These are phyloP conservation scores for Phaffia rhodozyma DNA, from an alignment of 1,284 basidiomycete genomes.

Conservation along the genomic window DNA sequence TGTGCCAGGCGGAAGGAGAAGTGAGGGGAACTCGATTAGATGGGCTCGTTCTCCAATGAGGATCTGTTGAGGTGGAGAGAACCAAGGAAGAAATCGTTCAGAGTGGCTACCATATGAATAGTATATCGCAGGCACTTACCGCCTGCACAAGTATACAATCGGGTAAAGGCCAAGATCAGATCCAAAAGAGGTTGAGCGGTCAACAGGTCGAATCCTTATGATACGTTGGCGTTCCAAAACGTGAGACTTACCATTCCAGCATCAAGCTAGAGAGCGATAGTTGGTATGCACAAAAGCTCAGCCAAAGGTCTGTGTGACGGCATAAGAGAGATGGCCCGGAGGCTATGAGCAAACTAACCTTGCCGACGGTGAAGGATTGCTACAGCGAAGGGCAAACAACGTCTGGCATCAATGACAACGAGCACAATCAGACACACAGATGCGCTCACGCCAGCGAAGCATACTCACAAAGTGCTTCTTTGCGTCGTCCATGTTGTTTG, in stretches of 20 bases:
- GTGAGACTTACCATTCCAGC: conserved; percentile 33
- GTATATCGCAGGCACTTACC: conserved; percentile 37
- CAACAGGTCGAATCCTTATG: background rate
- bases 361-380: conserved; percentile 54
- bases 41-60: conserved; percentile 82
- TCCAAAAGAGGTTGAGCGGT: conserved; percentile 20
- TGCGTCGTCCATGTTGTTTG: too few relatives aligned
- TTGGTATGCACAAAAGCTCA: background rate
- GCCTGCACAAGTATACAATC: conserved; percentile 58
- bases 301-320: background rate
- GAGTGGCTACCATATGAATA: background rate
- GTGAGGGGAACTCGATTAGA: conserved; percentile 87
- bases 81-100: background rate
- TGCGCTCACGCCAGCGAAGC: background rate
- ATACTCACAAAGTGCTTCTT: conserved; percentile 10
- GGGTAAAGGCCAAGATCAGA: background rate
- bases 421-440: too few relatives aligned
- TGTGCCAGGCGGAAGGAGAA: conserved; percentile 67
- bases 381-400: conserved; percentile 26
- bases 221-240: background rate
- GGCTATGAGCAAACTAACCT: conserved; percentile 44
- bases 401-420: conserved; percentile 29
- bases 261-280: conserved; percentile 20
- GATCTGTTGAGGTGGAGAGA: conserved; percentile 46
- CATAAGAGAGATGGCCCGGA: background rate